Evolutionary conservation across 768 basidiomycete genomes (phyloP), one percentile per base, ranked within the genome.

Genomic region (Termitomyces sp.): DNA sequence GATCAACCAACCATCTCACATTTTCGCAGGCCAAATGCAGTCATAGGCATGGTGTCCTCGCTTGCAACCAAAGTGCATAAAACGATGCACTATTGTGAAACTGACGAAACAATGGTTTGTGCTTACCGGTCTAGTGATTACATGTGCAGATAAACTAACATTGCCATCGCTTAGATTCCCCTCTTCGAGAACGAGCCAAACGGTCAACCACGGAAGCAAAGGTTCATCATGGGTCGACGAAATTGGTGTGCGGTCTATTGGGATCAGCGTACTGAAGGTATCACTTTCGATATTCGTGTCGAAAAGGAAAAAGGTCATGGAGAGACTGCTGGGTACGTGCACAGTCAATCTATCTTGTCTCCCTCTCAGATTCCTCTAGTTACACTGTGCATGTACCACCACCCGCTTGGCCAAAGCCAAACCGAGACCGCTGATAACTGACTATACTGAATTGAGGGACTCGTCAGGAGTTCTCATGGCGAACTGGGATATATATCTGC

Each of bases 281-380:
- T 98, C 65, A 74, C 83, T 8, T 98, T 92, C 64, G 90, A 94
- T 66, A 85, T 98, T 67, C 84, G 91, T 1, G 86, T 98, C 10
- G 96, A 99, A 74, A 90, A 83, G 65, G 79, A 81, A 65, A 95
- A 92, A 69, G 96, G 96, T 0, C 59, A 77, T 38, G 96, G 96
- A 7, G 81, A 86, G 61, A 98, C 94, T 29, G 81, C 86, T 64
- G 86, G 89, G 90, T 94, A 71, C 64, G 87, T 72, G 45, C 51
- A 49, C n/a, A 1, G 17, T 48, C 31, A 31, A 17, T n/a, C 20
- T 17, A 17, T 9, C n/a, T 29, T 5, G 15, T 38, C 15, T 7
- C 15, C 40, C n/a, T 10, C 15, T n/a, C n/a, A 25, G 43, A 9
- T 34, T 38, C 12, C 17, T 12, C 6, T 43, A 72, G 71, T 12